Percentiles rank a stretch among this genome's conserved stretches.
phyloP scores from a whole-genome alignment of 2,329 filamentous ascomycete genomes.

The Hymenoscyphus fructigenus region DNA sequence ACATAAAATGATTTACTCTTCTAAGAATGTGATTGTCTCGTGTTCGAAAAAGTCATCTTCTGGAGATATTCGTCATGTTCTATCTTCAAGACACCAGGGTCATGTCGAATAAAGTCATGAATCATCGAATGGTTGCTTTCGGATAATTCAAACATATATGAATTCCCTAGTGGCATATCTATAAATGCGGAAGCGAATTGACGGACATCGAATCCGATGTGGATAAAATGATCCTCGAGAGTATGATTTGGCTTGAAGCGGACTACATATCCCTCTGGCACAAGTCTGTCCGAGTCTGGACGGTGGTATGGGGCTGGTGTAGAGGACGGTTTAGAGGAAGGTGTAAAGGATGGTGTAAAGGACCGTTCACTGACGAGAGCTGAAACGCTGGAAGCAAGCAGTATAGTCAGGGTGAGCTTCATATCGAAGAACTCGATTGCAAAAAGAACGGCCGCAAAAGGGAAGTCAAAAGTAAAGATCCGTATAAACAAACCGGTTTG shows the following conservation, averaged over 20 bases:
- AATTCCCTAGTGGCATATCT: neutral
- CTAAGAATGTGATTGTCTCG: no score
- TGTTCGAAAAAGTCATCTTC: no score
- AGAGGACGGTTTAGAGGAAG: neutral
- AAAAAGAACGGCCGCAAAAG: no score
- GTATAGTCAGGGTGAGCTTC: neutral
- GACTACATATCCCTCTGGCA: constrained; percentile 6
- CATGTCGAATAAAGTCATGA: constrained; percentile 7
- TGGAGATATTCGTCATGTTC: constrained; percentile 7
- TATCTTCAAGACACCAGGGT: constrained; percentile 1
- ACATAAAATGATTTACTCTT: no score
- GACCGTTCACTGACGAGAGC: neutral
- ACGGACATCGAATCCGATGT: constrained; percentile 6
- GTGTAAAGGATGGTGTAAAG: neutral
- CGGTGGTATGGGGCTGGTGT: neutral
- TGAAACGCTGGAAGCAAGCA: neutral
- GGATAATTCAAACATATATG: neutral
- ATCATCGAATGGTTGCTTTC: neutral
- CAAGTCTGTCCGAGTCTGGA: neutral
- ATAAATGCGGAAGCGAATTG: neutral
- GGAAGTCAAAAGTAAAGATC: neutral
- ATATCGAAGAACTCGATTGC: neutral
- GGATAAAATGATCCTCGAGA: constrained; percentile 1
- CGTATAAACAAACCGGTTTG: neutral
- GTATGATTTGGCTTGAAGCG: constrained; percentile 4